Evolutionary conservation across 1,139 yeast genomes (phyloP).

Genomic region (Suhomyces choctaworum): DNA sequence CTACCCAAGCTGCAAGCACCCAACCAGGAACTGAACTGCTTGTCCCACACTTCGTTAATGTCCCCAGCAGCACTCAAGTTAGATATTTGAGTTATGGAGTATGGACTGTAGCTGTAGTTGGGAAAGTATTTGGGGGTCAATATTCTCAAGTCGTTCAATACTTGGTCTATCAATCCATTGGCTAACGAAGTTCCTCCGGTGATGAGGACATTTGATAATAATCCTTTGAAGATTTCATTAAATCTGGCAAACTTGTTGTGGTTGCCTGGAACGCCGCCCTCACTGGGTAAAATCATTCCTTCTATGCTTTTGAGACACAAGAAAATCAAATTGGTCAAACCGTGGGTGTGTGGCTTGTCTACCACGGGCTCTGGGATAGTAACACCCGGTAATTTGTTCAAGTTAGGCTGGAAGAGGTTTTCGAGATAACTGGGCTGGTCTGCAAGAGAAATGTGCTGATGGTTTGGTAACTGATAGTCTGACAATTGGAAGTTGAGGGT

Average conservation of each 20-base stretch:
- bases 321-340: constrained; percentile 47
- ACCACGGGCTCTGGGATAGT: constrained; percentile 38
- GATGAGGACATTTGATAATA: constrained; percentile 60
- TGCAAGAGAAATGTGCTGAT: constrained; percentile 38
- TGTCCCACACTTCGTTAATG: constrained; percentile 48
- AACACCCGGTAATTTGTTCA: constrained; percentile 27
- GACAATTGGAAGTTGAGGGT: constrained; percentile 23
- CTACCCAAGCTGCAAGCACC: constrained; percentile 67
- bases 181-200: constrained; percentile 66
- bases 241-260: constrained; percentile 35
- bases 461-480: constrained; percentile 51
- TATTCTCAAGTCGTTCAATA: constrained; percentile 58
- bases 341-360: constrained; percentile 45
- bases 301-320: constrained; percentile 44
- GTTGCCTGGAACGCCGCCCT: constrained; percentile 24
- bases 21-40: constrained; percentile 60
- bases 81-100: constrained; percentile 28
- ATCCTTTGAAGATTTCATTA: constrained; percentile 42
- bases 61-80: constrained; percentile 23
- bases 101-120: constrained; percentile 43
- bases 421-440: constrained; percentile 45
- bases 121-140: constrained; percentile 49
- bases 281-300: constrained; percentile 29
- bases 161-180: constrained; percentile 61
- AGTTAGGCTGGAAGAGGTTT: constrained; percentile 56